Percentiles rank a stretch among this genome's conserved stretches.
Conservation (phyloP, 1,139 yeast species). For the Ogataea hybrid region DNA sequence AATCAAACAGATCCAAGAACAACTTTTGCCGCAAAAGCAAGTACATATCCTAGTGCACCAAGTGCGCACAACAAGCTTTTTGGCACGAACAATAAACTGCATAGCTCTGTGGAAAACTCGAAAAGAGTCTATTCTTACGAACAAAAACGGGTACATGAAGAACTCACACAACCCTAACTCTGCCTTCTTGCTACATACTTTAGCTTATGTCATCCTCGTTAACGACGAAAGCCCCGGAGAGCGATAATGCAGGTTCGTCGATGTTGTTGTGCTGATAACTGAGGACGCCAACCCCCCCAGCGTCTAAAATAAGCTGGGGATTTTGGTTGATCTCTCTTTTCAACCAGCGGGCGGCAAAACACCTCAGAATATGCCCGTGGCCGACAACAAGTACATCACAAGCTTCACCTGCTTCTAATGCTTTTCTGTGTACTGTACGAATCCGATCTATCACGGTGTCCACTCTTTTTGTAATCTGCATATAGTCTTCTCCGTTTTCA, state of each 20-base stretch:
- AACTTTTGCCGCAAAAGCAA: too few species aligned
- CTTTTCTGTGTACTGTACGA: slow-evolving; percentile 57
- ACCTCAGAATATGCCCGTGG: slow-evolving; percentile 90
- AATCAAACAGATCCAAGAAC: too few species aligned
- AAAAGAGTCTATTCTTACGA: slow-evolving; percentile 3
- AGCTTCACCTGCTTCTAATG: slow-evolving; percentile 49
- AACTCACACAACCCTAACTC: background rate
- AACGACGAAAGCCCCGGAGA: slow-evolving; percentile 77
- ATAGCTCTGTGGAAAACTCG: too few species aligned
- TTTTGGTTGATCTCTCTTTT: slow-evolving; percentile 54
- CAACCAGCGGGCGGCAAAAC: slow-evolving; percentile 89
- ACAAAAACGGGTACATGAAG: slow-evolving; percentile 2
- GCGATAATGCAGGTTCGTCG: slow-evolving; percentile 79
- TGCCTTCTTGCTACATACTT: background rate
- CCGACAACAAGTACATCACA: slow-evolving; percentile 83
- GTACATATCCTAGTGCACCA: too few species aligned
- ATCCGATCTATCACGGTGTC: slow-evolving; percentile 67
- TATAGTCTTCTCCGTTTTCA: slow-evolving; percentile 77
- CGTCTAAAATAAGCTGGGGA: slow-evolving; percentile 83
- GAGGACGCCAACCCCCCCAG: slow-evolving; percentile 93
- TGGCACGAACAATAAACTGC: too few species aligned
- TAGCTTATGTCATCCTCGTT: slow-evolving; percentile 51
- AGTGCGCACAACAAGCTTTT: too few species aligned
- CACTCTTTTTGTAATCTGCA: slow-evolving; percentile 64
- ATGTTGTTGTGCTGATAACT: slow-evolving; percentile 84